Evolutionary conservation across 2,329 filamentous ascomycete genomes (phyloP), one percentile per base, ranked within the genome.

Genomic region (Zarea fungicola): DNA sequence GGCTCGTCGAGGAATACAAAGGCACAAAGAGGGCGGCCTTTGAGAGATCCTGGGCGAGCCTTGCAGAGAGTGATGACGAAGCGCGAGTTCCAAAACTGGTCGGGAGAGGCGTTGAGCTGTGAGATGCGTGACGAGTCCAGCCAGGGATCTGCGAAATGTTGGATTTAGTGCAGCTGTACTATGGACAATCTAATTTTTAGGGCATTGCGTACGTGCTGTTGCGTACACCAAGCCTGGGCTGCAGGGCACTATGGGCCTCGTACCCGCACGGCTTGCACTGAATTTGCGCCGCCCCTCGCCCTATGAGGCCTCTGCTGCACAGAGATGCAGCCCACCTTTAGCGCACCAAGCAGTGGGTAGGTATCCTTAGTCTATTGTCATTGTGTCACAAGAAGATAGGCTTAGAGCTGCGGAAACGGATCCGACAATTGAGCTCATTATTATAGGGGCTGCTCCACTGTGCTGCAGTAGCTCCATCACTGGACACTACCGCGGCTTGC

Each of bases 1-100:
- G 37, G 54, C 48, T 55, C 43, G 56, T 44, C 41, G 36, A 47
- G 56, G 32, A 22, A n/a, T 29, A 31, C 18, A 10, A 32, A 36
- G 13, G 44, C 40, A 47, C 44, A 25, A 34, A 35, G 19, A 21
- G 10, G 35, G 25, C 35, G 26, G 18, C 39, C 5, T 7, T 40
- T 18, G 26, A 23, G 13, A 40, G 4, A 29, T 10, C 16, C 14
- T 14, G 25, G 19, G 29, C 28, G 26, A 48, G 28, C 36, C 28
- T 41, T 26, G 37, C 45, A 26, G 25, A 22, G 36, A 16, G 22
- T 29, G 45, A 48, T 48, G 45, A 48, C 45, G 45, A 48, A 35
- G 31, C 29, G 9, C 29, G 16, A 35, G 14, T 11, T n/a, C 18
- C n/a, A n/a, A 28, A 21, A 26, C 16, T 40, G 36, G 45, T 10